Evolutionary conservation across 169 alveolate genomes (phyloP), one percentile per base, ranked within the genome.

Genomic region (Babesia gibsoni): DNA sequence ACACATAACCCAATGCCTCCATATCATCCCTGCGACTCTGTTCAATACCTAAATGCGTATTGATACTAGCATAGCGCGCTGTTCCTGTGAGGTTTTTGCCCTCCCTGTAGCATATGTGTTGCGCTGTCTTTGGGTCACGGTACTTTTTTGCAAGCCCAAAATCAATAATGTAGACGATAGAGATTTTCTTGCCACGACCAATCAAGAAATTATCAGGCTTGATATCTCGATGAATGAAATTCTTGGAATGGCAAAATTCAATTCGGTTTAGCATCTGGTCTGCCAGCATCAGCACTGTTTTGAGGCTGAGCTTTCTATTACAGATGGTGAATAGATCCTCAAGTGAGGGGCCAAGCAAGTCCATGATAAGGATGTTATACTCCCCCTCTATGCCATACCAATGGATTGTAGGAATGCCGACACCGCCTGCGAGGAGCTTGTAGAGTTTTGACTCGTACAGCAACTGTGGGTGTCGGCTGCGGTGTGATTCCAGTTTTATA

Each of bases 351-450:
- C 99, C 99, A 37, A 96, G 86, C n/a, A 96, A 87, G 72, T 96
- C 99, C 83, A 96, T 90, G 52, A 96, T 97, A 96, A 96, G 92
- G 45, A 95, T 96, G 74, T 97, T 97, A 92, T 93, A 97, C 84
- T 96, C 99, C 16, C 99, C 99, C 88, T 97, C 99, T 32, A 94
- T 93, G 29, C 99, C 99, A 77, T 95, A 97, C 98, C 98, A 95
- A 80, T 96, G 96, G 9, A 97, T 95, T 65, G 93, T 91, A 30
- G 99, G 99, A 39, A 97, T 96, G 7, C 98, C 98, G 42, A 88
- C 94, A 69, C 98, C 98, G 12, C 99, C 99, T 66, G 95, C 91
- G 49, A 97, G 79, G 37, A 96, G 90, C 72, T 94, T 94, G 84
- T 96, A 96, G 41, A 97, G 89, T 84, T 96, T 97, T 48, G 98